These are phyloP conservation scores for Austroboletus festivus DNA, from an alignment of 768 basidiomycete genomes.

Conservation along the genomic window DNA sequence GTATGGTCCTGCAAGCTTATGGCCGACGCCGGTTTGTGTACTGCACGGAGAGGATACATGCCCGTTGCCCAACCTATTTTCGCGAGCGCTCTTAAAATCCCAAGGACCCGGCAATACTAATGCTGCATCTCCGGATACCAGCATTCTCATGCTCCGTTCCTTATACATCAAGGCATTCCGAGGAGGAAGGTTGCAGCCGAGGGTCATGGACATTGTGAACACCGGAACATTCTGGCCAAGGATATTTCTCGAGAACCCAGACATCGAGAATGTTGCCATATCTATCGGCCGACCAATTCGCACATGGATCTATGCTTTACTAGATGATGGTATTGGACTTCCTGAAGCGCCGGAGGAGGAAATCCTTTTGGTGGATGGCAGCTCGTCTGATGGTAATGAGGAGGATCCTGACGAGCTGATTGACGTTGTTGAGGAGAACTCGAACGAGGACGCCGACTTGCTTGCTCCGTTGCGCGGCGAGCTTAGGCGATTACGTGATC, in stretches of 20 bases:
- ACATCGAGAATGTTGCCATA: constrained; percentile 61
- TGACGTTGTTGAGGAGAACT: constrained; percentile 64
- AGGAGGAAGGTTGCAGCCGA: constrained; percentile 52
- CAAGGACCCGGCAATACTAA: constrained; percentile 21
- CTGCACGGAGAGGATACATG: constrained; percentile 60
- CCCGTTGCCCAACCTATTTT: constrained; percentile 51
- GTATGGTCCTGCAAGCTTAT: constrained; percentile 40
- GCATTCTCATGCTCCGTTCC: constrained; percentile 35
- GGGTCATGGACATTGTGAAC: constrained; percentile 55
- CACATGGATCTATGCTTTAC: constrained; percentile 61
- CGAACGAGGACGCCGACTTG: constrained; percentile 46
- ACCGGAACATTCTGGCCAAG: constrained; percentile 69
- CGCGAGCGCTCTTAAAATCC: constrained; percentile 32
- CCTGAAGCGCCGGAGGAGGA: constrained; percentile 32
- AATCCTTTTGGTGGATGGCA: constrained; percentile 14
- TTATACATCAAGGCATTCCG: constrained; percentile 65
- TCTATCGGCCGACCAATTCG: constrained; percentile 64
- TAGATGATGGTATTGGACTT: constrained; percentile 67
- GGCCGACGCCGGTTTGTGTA: constrained; percentile 57
- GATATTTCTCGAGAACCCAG: constrained; percentile 77
- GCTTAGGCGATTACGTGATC: constrained; percentile 52
- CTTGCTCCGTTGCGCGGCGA: constrained; percentile 70
- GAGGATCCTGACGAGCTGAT: constrained; percentile 60
- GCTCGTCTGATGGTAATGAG: constrained; percentile 22
- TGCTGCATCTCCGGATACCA: constrained; percentile 13